Percentiles rank a stretch among this genome's conserved stretches.
phyloP scores from a whole-genome alignment of 331 rosid genomes.

The Dryas integrifolia region DNA sequence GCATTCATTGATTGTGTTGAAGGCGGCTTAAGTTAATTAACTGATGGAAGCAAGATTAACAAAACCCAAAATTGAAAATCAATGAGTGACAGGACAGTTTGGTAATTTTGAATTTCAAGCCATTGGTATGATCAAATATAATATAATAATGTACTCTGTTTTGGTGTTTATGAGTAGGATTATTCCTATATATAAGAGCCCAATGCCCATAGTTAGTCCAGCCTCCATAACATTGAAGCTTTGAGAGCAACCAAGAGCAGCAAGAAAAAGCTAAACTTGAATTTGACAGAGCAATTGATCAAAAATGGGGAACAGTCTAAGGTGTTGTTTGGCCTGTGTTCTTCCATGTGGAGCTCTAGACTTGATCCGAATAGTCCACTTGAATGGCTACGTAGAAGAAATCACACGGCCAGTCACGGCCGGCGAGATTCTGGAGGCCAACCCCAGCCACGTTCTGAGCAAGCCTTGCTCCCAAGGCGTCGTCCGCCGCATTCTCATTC shows the following conservation, averaged over 20 bases:
- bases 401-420: slow-evolving; percentile 67
- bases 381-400: slow-evolving; percentile 82
- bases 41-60: slow-evolving; percentile 23
- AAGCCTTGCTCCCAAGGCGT: slow-evolving; percentile 75
- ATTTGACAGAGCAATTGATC: no score
- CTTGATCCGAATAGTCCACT: slow-evolving; percentile 82
- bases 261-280: neutral
- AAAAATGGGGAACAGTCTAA: slow-evolving; percentile 81
- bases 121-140: neutral
- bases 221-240: slow-evolving; percentile 25
- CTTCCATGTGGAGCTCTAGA: slow-evolving; percentile 93
- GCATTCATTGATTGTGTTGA: slow-evolving; percentile 1
- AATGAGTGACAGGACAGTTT: slow-evolving; percentile 32
- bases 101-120: slow-evolving; percentile 33
- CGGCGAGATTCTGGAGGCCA: slow-evolving; percentile 69
- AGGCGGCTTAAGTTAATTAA: slow-evolving; percentile 40
- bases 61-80: slow-evolving; percentile 16
- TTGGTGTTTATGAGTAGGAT: slow-evolving; percentile 21
- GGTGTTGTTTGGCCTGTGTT: slow-evolving; percentile 94
- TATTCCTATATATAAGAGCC: slow-evolving; percentile 39
- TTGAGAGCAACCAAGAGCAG: neutral
- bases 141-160: slow-evolving; percentile 21
- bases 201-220: neutral
- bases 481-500: slow-evolving; percentile 64
- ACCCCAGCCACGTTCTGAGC: slow-evolving; percentile 82